Evolutionary conservation across 495 filamentous ascomycete genomes (phyloP).

Genomic region (Neurospora terricola): DNA sequence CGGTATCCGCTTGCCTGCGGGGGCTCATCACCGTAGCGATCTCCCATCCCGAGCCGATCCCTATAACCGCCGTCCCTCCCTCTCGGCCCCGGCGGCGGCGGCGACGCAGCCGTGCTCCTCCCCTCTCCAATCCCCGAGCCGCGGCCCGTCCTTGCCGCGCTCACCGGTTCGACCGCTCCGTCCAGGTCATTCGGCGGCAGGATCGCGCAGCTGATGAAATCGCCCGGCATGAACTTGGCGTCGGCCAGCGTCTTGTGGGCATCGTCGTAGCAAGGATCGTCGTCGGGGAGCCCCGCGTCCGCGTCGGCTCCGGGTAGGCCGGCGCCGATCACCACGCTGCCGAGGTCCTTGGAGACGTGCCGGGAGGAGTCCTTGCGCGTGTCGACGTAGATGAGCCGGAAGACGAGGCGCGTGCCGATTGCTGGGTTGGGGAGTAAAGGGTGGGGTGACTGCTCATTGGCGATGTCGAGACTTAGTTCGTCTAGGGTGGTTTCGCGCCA

Average conservation of each 20-base stretch:
- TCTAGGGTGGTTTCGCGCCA: slow-evolving; percentile 75
- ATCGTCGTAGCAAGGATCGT: not conserved
- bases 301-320: slow-evolving; percentile 16
- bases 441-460: slow-evolving; percentile 11
- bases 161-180: slow-evolving; percentile 57
- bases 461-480: slow-evolving; percentile 65
- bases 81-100: slow-evolving; percentile 17
- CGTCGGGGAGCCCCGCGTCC: not conserved
- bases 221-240: slow-evolving; percentile 73
- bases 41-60: not conserved
- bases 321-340: slow-evolving; percentile 67
- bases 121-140: slow-evolving; percentile 27
- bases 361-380: slow-evolving; percentile 47
- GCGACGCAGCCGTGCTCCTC: slow-evolving; percentile 27
- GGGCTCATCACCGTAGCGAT: not conserved
- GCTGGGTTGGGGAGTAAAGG: slow-evolving; percentile 59
- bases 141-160: slow-evolving; percentile 27
- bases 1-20: not conserved
- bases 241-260: slow-evolving; percentile 65
- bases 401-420: slow-evolving; percentile 73
- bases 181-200: slow-evolving; percentile 57
- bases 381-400: slow-evolving; percentile 80
- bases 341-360: slow-evolving; percentile 68
- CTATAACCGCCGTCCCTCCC: slow-evolving; percentile 10
- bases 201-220: slow-evolving; percentile 76